Evolutionary conservation across 1,139 yeast genomes (phyloP).

Genomic region (Pichia kudriavzevii): DNA sequence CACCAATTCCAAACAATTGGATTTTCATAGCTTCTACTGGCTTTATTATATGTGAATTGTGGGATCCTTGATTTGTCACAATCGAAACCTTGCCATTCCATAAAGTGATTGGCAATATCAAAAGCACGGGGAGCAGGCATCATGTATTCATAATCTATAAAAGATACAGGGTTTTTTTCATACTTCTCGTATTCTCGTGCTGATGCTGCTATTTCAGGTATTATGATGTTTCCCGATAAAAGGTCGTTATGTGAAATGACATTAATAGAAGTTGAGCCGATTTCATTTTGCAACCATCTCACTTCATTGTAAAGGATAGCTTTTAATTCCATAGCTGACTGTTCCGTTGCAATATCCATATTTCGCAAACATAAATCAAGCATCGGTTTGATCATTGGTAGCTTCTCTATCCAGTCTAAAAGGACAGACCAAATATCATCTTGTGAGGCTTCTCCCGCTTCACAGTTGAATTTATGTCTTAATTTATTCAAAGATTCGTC

Average conservation of each 20-base stretch:
- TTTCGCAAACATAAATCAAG: slow-evolving; percentile 36
- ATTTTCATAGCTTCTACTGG: slow-evolving; percentile 15
- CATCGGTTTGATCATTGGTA: slow-evolving; percentile 45
- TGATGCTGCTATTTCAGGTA: slow-evolving; percentile 31
- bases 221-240: slow-evolving; percentile 63
- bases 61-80: slow-evolving; percentile 61
- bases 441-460: slow-evolving; percentile 14
- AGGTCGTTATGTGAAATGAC: slow-evolving; percentile 71
- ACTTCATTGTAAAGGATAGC: slow-evolving; percentile 43
- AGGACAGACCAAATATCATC: slow-evolving; percentile 53
- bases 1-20: slow-evolving; percentile 44
- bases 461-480: slow-evolving; percentile 29
- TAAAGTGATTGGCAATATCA: slow-evolving; percentile 79
- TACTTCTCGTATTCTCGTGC: neutral
- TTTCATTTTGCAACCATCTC: slow-evolving; percentile 41
- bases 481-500: slow-evolving; percentile 45
- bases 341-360: slow-evolving; percentile 21
- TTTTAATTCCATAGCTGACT: slow-evolving; percentile 16
- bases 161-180: slow-evolving; percentile 28
- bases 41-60: slow-evolving; percentile 29
- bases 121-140: slow-evolving; percentile 75
- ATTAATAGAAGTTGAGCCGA: slow-evolving; percentile 40
- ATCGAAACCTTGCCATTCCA: slow-evolving; percentile 83
- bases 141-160: slow-evolving; percentile 79
- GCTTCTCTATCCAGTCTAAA: slow-evolving; percentile 53